These are phyloP conservation scores for Athelia sp. DNA, from an alignment of 1,284 basidiomycete species.

Conservation along the genomic window DNA sequence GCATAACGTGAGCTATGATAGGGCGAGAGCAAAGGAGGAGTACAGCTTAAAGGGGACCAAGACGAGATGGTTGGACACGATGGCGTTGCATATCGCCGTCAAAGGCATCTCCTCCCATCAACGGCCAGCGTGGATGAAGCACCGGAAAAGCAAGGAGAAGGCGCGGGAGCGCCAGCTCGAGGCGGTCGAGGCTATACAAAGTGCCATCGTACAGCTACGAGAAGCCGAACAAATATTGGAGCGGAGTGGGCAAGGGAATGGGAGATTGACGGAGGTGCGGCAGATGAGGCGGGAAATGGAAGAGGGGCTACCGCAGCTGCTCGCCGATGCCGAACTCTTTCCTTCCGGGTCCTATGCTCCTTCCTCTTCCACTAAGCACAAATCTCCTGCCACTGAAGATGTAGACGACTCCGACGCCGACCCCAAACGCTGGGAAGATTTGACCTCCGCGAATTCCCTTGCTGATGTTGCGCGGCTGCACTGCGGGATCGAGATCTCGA, in stretches of 20 bases:
- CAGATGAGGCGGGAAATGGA: constrained; percentile 35
- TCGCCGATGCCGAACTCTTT: too few relatives aligned
- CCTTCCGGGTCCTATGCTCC: too few relatives aligned
- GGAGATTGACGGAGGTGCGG: constrained; percentile 30
- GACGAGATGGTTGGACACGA: too few relatives aligned
- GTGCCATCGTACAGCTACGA: constrained; percentile 38
- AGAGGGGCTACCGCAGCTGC: constrained; percentile 28
- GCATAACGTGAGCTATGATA: too few relatives aligned
- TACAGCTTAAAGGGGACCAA: too few relatives aligned
- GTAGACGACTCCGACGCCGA: constrained; percentile 70
- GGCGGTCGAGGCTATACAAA: constrained; percentile 47
- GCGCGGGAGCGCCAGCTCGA: constrained; percentile 51
- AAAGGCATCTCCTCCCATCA: constrained; percentile 95
- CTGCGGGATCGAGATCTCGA: constrained; percentile 80
- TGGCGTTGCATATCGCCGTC: constrained; percentile 92
- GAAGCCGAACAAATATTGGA: constrained; percentile 43
- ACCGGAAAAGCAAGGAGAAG: constrained; percentile 61
- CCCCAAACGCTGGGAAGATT: constrained; percentile 83
- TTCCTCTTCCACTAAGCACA: too few relatives aligned
- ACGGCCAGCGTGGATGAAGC: constrained; percentile 87
- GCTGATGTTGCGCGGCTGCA: constrained; percentile 91
- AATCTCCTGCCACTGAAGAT: too few relatives aligned
- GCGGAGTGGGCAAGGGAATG: background rate
- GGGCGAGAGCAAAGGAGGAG: too few relatives aligned
- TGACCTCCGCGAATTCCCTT: constrained; percentile 90